Percentiles rank a stretch among this genome's conserved stretches.
These are phyloP conservation scores for Talaromyces sp. DNA, from an alignment of 2,329 filamentous ascomycete genomes.

Conservation along the genomic window DNA sequence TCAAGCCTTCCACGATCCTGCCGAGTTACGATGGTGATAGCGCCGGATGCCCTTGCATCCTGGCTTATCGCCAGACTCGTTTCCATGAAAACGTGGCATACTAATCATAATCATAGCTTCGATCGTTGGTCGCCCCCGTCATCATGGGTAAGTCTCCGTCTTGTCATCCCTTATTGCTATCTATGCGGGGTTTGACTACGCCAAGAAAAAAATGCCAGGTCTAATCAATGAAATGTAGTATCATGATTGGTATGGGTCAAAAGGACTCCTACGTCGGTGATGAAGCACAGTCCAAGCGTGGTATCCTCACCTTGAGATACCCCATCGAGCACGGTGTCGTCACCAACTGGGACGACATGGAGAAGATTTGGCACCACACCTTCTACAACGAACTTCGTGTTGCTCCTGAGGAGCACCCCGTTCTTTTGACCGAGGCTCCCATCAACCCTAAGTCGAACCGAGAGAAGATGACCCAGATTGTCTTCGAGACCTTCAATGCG, in stretches of 20 bases:
- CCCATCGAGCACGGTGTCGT: conserved; percentile 99
- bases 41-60: conserved; percentile 28
- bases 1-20: conserved; percentile 37
- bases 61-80: conserved; percentile 30
- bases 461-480: conserved; percentile 99
- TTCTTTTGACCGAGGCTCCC: conserved; percentile 96
- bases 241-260: conserved; percentile 99
- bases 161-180: neutral
- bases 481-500: conserved; percentile 99
- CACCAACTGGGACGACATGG: conserved; percentile 99
- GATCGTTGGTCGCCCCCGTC: conserved; percentile 98
- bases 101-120: conserved; percentile 62
- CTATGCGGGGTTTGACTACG: conserved; percentile 13
- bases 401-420: conserved; percentile 98
- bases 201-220: neutral
- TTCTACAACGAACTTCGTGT: conserved; percentile 99
- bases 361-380: conserved; percentile 99
- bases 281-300: conserved; percentile 99
- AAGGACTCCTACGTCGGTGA: conserved; percentile 99
- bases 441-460: conserved; percentile 99
- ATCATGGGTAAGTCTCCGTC: conserved; percentile 82
- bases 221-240: conserved; percentile 56
- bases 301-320: conserved; percentile 99
- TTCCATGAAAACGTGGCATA: conserved; percentile 21
- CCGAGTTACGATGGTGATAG: conserved; percentile 10